phyloP scores from a whole-genome alignment of 140 eudicot genomes.

The Anethum foeniculum region DNA sequence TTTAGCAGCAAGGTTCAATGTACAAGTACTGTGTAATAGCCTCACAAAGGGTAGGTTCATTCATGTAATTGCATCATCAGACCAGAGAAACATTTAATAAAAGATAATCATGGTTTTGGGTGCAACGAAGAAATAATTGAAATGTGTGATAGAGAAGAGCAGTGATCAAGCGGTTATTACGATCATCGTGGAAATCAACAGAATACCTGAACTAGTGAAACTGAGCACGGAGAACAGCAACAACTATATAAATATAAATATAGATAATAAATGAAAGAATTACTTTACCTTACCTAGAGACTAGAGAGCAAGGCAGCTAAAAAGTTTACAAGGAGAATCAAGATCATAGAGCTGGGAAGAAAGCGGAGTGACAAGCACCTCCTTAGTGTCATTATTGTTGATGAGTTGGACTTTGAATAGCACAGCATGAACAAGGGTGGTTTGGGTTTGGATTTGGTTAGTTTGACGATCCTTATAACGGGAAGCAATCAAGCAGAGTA shows the following conservation, averaged over 20 bases:
- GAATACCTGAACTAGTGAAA: too few relatives aligned
- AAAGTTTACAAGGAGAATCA: not conserved
- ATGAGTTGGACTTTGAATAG: not conserved
- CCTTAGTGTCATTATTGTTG: not conserved
- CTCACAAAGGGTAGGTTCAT: not conserved
- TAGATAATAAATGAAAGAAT: not conserved
- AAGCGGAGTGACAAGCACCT: conserved; percentile 1
- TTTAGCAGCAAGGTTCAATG: not conserved
- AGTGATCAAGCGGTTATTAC: not conserved
- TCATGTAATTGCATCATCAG: not conserved
- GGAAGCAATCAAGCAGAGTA: not conserved
- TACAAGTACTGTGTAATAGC: not conserved
- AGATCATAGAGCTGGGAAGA: not conserved
- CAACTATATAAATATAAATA: too few relatives aligned
- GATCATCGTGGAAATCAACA: not conserved
- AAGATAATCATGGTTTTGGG: not conserved
- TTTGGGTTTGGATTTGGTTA: not conserved
- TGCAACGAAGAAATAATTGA: not conserved
- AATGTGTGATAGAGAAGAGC: not conserved
- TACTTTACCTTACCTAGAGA: not conserved
- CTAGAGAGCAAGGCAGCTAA: not conserved
- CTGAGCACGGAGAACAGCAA: too few relatives aligned
- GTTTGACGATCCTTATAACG: not conserved
- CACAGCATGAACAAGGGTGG: not conserved
- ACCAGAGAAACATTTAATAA: not conserved